These are phyloP conservation scores for Rhodotorula toruloides DNA, from an alignment of 768 basidiomycete species.

Conservation along the genomic window DNA sequence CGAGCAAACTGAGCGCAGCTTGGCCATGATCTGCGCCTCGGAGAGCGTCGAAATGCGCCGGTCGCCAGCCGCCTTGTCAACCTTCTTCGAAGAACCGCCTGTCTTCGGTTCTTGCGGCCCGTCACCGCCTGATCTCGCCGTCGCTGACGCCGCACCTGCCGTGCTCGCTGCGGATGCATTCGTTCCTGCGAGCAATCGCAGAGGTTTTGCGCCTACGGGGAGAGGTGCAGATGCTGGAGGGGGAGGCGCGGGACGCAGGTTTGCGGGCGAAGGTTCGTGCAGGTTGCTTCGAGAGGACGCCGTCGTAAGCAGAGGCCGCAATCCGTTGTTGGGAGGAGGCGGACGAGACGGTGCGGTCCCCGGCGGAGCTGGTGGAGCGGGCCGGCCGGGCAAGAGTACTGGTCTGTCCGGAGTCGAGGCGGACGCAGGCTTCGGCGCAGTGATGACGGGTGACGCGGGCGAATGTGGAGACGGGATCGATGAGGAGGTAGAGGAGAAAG, in stretches of 20 bases:
- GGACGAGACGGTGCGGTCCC: too few species aligned
- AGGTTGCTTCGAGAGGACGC: neutral
- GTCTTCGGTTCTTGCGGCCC: too few species aligned
- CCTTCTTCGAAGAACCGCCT: too few species aligned
- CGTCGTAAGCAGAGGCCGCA: too few species aligned
- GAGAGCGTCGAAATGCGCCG: slow-evolving; percentile 93
- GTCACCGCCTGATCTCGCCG: too few species aligned
- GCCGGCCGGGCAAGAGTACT: too few species aligned
- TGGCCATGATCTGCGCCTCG: slow-evolving; percentile 97
- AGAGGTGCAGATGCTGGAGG: slow-evolving; percentile 48
- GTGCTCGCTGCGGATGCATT: too few species aligned
- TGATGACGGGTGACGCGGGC: neutral
- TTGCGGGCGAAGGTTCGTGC: neutral
- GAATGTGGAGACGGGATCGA: neutral
- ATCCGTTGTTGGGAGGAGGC: too few species aligned
- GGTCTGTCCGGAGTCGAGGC: too few species aligned
- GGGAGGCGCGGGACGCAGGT: neutral
- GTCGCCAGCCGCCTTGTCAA: slow-evolving; percentile 52
- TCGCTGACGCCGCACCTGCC: too few species aligned
- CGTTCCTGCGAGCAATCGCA: slow-evolving; percentile 56
- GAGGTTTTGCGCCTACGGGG: slow-evolving; percentile 52
- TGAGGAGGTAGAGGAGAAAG: neutral
- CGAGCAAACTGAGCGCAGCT: slow-evolving; percentile 79
- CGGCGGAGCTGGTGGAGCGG: too few species aligned
- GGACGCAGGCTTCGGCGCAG: too few species aligned